A percentile compares a stretch with the other conserved stretches of the same genome.
phyloP scores from a whole-genome alignment of 768 basidiomycete species.

The Russula ochroleuca region DNA sequence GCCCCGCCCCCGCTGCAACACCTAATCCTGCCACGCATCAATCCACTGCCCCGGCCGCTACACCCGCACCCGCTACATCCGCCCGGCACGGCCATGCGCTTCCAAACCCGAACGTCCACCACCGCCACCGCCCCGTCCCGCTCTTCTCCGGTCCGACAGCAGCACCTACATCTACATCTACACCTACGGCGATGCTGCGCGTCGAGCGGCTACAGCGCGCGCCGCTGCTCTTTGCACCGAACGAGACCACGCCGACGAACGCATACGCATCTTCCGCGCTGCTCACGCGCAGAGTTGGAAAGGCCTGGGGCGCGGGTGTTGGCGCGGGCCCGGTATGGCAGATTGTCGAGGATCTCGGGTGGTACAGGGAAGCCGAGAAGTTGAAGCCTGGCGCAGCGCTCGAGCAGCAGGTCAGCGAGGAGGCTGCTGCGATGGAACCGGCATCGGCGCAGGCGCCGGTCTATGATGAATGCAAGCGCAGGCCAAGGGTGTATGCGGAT shows the following conservation, averaged over 20 bases:
- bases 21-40: no score
- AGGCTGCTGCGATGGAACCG: not conserved
- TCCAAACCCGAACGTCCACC: slow-evolving; percentile 63
- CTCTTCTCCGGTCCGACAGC: slow-evolving; percentile 41
- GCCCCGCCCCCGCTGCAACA: not conserved
- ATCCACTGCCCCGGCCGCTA: not conserved
- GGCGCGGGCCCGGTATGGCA: slow-evolving; percentile 79
- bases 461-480: slow-evolving; percentile 11
- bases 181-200: slow-evolving; percentile 22
- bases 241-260: slow-evolving; percentile 46
- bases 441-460: not conserved
- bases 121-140: slow-evolving; percentile 67
- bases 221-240: slow-evolving; percentile 49
- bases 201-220: slow-evolving; percentile 54
- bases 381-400: slow-evolving; percentile 43
- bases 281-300: slow-evolving; percentile 56
- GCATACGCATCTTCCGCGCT: slow-evolving; percentile 48
- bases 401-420: not conserved
- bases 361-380: slow-evolving; percentile 60
- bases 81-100: slow-evolving; percentile 52
- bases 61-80: slow-evolving; percentile 10
- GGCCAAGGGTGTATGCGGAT: slow-evolving; percentile 52
- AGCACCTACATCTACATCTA: not conserved
- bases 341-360: slow-evolving; percentile 68
- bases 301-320: slow-evolving; percentile 69